Evolutionary conservation across 2,329 filamentous ascomycete genomes (phyloP).

Genomic region (Thelonectria olida): DNA sequence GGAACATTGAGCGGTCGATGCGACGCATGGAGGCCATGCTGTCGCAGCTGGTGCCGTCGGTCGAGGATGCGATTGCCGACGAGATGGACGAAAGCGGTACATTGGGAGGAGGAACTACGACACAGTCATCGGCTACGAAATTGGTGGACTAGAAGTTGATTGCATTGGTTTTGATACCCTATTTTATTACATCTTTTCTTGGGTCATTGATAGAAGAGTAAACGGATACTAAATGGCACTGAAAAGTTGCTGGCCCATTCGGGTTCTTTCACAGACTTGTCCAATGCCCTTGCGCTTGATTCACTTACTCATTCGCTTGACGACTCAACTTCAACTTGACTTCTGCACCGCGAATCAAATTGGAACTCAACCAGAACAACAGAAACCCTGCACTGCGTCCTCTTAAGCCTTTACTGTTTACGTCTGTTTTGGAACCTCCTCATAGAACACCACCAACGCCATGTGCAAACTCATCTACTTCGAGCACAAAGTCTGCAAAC

Average conservation of each 20-base stretch:
- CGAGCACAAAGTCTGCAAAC: conserved; percentile 58
- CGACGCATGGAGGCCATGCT: conserved; percentile 60
- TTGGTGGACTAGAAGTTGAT: conserved; percentile 12
- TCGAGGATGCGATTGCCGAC: conserved; percentile 39
- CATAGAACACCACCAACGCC: not conserved
- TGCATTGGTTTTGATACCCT: conserved; percentile 10
- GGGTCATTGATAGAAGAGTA: not conserved
- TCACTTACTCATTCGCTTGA: not conserved
- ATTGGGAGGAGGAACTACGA: conserved; percentile 39
- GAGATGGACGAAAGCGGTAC: conserved; percentile 43
- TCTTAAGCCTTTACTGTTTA: too few relatives aligned
- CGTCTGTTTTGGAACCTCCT: too few relatives aligned
- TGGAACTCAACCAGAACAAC: not conserved
- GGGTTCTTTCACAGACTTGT: too few relatives aligned
- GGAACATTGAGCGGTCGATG: conserved; percentile 60
- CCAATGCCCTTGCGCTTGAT: not conserved
- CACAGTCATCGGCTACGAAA: conserved; percentile 43
- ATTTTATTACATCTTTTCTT: not conserved
- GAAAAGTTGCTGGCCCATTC: not conserved
- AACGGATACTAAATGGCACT: not conserved
- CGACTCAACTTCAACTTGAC: not conserved
- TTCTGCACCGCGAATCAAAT: not conserved
- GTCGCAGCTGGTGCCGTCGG: conserved; percentile 46
- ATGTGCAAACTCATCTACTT: conserved; percentile 63
- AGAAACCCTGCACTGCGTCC: not conserved